These are phyloP conservation scores for Pyracantha coccinea DNA, from an alignment of 331 rosid species.

Conservation along the genomic window DNA sequence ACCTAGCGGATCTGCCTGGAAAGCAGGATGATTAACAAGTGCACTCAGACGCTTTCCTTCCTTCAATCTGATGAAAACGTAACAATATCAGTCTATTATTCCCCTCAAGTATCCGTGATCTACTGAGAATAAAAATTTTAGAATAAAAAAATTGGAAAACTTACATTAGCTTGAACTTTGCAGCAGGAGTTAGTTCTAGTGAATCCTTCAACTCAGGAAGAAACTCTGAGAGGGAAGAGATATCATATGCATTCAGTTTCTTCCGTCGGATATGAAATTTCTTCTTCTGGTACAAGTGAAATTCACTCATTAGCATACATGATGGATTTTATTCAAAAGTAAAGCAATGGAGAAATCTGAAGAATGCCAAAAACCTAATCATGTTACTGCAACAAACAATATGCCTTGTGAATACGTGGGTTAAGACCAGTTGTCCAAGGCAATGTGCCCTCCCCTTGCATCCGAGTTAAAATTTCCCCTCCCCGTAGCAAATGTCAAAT, in stretches of 20 bases:
- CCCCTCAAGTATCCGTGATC: not conserved
- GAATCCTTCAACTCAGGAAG: conserved; percentile 47
- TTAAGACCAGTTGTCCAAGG: too few species aligned
- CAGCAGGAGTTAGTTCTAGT: conserved; percentile 13
- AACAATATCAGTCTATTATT: not conserved
- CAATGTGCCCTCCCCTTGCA: too few species aligned
- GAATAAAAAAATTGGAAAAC: conserved; percentile 21
- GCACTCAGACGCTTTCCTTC: conserved; percentile 39
- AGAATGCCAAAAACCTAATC: too few species aligned
- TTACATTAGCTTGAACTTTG: conserved; percentile 50
- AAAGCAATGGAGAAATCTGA: too few species aligned
- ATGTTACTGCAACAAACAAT: too few species aligned
- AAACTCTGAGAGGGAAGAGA: conserved; percentile 43
- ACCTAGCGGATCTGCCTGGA: conserved; percentile 42
- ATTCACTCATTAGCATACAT: conserved; percentile 7
- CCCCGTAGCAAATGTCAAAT: too few species aligned
- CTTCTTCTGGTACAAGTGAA: conserved; percentile 38
- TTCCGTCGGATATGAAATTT: conserved; percentile 43
- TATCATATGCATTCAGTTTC: conserved; percentile 57
- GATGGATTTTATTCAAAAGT: too few species aligned
- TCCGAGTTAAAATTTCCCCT: too few species aligned
- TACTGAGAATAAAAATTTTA: not conserved
- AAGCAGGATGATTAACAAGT: conserved; percentile 39
- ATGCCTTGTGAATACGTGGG: too few species aligned
- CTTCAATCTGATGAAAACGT: conserved; percentile 43